Evolutionary conservation across 2,329 filamentous ascomycete genomes (phyloP).

Genomic region (Colletotrichum incanum): DNA sequence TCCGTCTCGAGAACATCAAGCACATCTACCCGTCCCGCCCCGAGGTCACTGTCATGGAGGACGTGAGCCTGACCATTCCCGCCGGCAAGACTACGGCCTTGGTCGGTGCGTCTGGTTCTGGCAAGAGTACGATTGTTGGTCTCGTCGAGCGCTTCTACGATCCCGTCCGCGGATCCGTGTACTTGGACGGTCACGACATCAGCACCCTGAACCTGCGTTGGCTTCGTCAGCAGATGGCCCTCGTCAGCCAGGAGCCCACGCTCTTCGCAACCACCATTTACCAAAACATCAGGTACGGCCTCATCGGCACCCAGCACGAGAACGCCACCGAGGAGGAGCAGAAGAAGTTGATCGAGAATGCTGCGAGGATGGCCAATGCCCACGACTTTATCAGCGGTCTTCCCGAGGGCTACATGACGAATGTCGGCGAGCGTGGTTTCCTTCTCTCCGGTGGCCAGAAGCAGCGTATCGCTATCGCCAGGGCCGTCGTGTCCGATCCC

Average conservation of each 20-base stretch:
- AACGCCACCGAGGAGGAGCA: constrained; percentile 77
- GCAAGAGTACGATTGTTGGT: constrained; percentile 95
- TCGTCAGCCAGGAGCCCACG: constrained; percentile 94
- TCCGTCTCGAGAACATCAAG: constrained; percentile 86
- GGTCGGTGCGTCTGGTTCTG: constrained; percentile 93
- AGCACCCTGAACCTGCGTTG: constrained; percentile 87
- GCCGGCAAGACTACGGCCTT: constrained; percentile 94
- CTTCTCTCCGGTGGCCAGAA: constrained; percentile 95
- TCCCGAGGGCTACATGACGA: constrained; percentile 91
- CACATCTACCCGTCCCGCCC: constrained; percentile 96
- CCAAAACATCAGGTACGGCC: constrained; percentile 90
- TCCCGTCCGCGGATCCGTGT: constrained; percentile 84
- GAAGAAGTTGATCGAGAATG: constrained; percentile 80
- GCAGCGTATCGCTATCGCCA: constrained; percentile 94
- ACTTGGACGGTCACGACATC: constrained; percentile 88
- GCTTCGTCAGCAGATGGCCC: constrained; percentile 91
- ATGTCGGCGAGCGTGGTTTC: constrained; percentile 96
- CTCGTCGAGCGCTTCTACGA: constrained; percentile 96
- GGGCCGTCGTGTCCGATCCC: constrained; percentile 91
- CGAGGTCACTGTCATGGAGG: constrained; percentile 90
- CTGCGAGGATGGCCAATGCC: constrained; percentile 92
- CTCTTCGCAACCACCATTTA: constrained; percentile 92
- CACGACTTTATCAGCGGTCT: constrained; percentile 90
- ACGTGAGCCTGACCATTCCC: constrained; percentile 84
- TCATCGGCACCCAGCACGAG: constrained; percentile 88